Conservation (phyloP, 2,329 filamentous ascomycete species). For the Paracamarosporium sp. region DNA sequence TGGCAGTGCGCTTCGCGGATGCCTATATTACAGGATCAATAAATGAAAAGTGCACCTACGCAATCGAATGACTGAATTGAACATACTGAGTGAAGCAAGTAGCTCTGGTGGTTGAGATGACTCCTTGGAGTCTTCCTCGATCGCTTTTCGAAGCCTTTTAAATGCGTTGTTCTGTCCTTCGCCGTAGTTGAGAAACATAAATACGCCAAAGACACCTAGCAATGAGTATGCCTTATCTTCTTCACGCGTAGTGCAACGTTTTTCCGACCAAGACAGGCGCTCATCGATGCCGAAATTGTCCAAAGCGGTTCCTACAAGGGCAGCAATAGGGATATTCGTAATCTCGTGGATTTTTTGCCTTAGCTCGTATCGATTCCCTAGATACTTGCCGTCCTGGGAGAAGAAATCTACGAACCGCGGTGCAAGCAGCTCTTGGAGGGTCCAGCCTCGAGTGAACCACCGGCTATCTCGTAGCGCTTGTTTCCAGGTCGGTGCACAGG, state of each 20-base stretch:
- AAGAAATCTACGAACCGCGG: constrained; percentile 8
- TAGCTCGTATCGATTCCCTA: constrained; percentile 15
- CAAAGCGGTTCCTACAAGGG: constrained; percentile 6
- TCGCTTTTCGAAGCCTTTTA: constrained; percentile 1
- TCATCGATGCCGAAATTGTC: constrained; percentile 12
- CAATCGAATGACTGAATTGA: not conserved
- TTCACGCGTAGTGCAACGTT: constrained; percentile 17
- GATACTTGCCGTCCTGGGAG: constrained; percentile 7
- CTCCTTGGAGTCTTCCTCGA: constrained; percentile 1
- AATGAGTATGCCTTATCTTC: constrained; percentile 20
- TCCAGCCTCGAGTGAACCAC: not conserved
- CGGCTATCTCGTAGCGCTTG: not conserved
- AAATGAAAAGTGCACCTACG: not conserved
- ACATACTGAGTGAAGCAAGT: not conserved
- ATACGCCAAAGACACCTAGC: constrained; percentile 21
- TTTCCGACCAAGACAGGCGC: constrained; percentile 14
- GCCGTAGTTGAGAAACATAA: constrained; percentile 5
- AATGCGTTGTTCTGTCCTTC: constrained; percentile 12
- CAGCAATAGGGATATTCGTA: constrained; percentile 9
- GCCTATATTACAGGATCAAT: not conserved
- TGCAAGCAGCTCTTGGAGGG: constrained; percentile 19
- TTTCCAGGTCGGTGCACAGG: not conserved
- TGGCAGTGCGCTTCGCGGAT: constrained; percentile 10
- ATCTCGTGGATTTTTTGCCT: constrained; percentile 11
- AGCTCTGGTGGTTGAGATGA: not conserved